Percentiles rank a stretch among this genome's conserved stretches.
phyloP scores from a whole-genome alignment of 768 basidiomycete genomes.

The Hypholoma sublateritium region DNA sequence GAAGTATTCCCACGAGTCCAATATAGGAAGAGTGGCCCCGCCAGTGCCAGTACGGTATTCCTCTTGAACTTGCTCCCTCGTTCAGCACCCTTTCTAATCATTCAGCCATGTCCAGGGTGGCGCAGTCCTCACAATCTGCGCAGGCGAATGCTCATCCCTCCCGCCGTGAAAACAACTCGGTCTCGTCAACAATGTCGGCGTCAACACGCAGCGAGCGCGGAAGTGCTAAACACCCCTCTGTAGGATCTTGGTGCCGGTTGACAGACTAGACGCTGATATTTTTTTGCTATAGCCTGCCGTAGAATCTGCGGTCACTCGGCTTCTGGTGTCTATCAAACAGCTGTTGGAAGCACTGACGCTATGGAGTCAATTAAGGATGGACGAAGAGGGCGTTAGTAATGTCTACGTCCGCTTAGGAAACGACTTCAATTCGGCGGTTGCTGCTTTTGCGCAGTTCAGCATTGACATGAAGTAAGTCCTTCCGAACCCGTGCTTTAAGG shows the following conservation, averaged over 20 bases:
- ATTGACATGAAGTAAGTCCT: conserved; percentile 87
- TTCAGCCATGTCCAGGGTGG: conserved; percentile 27
- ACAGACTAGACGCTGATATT: conserved; percentile 2
- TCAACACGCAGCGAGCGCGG: conserved; percentile 43
- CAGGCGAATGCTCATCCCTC: conserved; percentile 40
- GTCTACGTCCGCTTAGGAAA: conserved; percentile 96
- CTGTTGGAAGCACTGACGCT: conserved; percentile 86
- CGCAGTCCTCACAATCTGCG: conserved; percentile 19
- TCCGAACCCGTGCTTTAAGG: neutral
- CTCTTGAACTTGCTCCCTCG: conserved; percentile 2
- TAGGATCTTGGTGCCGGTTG: conserved; percentile 20
- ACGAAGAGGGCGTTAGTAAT: conserved; percentile 87
- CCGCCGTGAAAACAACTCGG: conserved; percentile 53
- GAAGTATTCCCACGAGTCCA: neutral
- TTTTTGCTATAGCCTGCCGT: conserved; percentile 60
- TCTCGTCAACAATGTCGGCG: conserved; percentile 46
- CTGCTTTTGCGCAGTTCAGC: conserved; percentile 80
- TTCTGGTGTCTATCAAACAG: conserved; percentile 92
- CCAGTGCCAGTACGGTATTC: neutral
- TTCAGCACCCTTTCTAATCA: conserved; percentile 1
- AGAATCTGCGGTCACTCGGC: conserved; percentile 88
- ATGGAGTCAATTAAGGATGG: conserved; percentile 75
- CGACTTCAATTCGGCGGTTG: conserved; percentile 93
- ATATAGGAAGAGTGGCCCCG: neutral
- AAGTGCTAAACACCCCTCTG: conserved; percentile 34